phyloP scores from a whole-genome alignment of 768 basidiomycete species.

The Tephrocybe sp. region DNA sequence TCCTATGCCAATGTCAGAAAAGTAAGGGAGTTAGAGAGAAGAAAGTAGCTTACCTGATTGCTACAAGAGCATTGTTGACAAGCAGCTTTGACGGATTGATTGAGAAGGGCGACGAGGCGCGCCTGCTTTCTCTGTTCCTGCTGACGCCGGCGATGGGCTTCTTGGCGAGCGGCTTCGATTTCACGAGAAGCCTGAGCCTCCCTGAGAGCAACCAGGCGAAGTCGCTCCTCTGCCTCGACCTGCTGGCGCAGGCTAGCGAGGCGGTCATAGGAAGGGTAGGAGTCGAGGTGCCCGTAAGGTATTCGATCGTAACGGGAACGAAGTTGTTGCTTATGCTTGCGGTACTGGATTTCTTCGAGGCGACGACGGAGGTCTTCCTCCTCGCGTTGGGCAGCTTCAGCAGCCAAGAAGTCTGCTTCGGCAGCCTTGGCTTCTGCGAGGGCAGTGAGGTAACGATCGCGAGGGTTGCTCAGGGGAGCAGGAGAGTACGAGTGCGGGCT shows the following conservation, averaged over 20 bases:
- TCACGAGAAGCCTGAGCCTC: constrained; percentile 8
- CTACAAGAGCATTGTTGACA: neutral
- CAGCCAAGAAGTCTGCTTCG: constrained; percentile 36
- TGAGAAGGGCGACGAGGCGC: neutral
- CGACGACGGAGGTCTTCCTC: constrained; percentile 29
- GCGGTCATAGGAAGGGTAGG: constrained; percentile 8
- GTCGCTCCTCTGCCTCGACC: constrained; percentile 13
- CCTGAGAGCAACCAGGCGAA: constrained; percentile 4
- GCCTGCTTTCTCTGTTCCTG: constrained; percentile 5
- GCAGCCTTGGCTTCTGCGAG: constrained; percentile 36
- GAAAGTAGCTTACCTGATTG: constrained; percentile 3
- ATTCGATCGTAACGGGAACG: constrained; percentile 2
- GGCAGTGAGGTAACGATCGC: constrained; percentile 36
- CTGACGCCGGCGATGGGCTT: constrained; percentile 5
- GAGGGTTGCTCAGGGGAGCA: constrained; percentile 19
- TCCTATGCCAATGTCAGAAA: neutral
- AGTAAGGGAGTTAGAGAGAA: neutral
- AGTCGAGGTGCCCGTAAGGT: neutral
- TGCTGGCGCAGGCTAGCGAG: constrained; percentile 11
- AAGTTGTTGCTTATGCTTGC: constrained; percentile 7
- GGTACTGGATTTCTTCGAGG: constrained; percentile 21
- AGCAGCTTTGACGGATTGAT: neutral
- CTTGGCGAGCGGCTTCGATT: constrained; percentile 5
- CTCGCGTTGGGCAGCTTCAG: constrained; percentile 30
- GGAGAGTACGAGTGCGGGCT: constrained; percentile 3